Base-by-base conservation (phyloP, 352 stramenopile genomes). In the Pythium diclinum region DNA sequence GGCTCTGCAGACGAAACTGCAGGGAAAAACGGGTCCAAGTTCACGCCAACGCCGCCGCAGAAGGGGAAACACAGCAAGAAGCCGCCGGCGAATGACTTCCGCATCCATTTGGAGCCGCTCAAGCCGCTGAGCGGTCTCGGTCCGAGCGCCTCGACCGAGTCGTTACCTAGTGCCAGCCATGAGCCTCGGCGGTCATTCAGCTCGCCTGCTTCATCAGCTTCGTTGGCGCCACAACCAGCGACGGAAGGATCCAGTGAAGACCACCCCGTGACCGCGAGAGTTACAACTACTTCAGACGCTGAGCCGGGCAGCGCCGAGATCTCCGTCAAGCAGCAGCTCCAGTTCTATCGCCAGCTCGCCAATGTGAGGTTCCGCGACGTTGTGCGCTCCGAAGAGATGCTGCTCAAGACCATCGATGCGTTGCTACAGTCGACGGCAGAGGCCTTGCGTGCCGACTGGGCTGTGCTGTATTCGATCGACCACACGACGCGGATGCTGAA, bases 61-160 rank as follows among this genome's bases (percentile, higher is more conserved):
- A 79, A 78, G 25, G 60, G 71, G 10, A 83, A 84, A 16, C 68
- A 87, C 52, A 69, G 61, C 28, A 88, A 89, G 71, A 88, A 87
- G 53, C 42, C 64, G 25, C 71, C 70, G 17, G 65, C 72, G 17
- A 80, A 70, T 38, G 75, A 87, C 53, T 84, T 73, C 33, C 81
- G 81, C 34, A 83, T 89, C 51, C 81, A 88, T 48, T 64, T 89
- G 17, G 81, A 89, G 56, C 81, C 81, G 8, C 70, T 89, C 33
- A 79, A 77, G 4, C 78, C 80, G 2, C 70, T 74, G 10, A 81
- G 76, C 34, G 71, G 60, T 32, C 66, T 73, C 21, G 56, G 32
- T 1, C 33, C 56, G 3, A 68, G 61, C 42, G 11, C 3, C 19
- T 73, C 66, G 14, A 65, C 40, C 7, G 66, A 73, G 3, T 44